Conservation (phyloP, 2,329 filamentous ascomycete genomes). For the Calonectria leucothoes region DNA sequence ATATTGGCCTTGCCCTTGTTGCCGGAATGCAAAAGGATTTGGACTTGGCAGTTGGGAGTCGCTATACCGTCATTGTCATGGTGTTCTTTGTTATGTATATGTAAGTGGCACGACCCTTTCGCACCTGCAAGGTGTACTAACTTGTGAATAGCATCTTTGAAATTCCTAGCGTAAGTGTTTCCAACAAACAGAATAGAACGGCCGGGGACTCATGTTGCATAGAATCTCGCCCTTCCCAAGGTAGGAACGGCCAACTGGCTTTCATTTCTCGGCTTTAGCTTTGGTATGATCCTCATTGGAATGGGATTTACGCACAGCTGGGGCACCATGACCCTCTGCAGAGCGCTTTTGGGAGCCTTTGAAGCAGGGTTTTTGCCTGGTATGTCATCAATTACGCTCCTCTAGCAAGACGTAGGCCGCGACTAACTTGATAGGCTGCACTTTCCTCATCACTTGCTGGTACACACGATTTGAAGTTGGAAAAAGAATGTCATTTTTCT, state of each 20-base stretch:
- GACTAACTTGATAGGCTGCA: not conserved
- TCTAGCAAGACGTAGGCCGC: accelerated
- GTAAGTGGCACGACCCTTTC: not conserved
- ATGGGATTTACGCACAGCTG: slow-evolving; percentile 18
- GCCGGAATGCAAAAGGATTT: slow-evolving; percentile 18
- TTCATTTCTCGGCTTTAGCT: slow-evolving; percentile 8
- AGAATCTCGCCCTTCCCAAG: slow-evolving; percentile 16
- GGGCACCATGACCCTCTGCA: slow-evolving; percentile 15
- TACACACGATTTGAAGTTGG: slow-evolving; percentile 15
- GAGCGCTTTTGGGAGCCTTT: slow-evolving; percentile 8
- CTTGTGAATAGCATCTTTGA: not conserved
- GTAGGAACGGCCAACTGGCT: slow-evolving; percentile 16
- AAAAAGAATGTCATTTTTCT: slow-evolving; percentile 8
- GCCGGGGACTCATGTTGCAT: not conserved
- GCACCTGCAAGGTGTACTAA: not conserved
- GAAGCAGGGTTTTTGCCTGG: slow-evolving; percentile 26
- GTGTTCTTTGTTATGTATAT: slow-evolving; percentile 17
- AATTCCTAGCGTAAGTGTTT: slow-evolving; percentile 11
- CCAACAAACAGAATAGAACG: not conserved
- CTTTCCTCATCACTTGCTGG: slow-evolving; percentile 16
- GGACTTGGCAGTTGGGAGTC: slow-evolving; percentile 1
- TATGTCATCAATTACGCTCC: not conserved
- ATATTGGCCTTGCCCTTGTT: slow-evolving; percentile 4
- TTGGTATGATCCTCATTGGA: slow-evolving; percentile 12
- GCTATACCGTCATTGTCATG: slow-evolving; percentile 17